Evolutionary conservation across 345 rosid species (phyloP), one percentile per base, ranked within the genome.

Genomic region (Psidium friedrichsthalianum): DNA sequence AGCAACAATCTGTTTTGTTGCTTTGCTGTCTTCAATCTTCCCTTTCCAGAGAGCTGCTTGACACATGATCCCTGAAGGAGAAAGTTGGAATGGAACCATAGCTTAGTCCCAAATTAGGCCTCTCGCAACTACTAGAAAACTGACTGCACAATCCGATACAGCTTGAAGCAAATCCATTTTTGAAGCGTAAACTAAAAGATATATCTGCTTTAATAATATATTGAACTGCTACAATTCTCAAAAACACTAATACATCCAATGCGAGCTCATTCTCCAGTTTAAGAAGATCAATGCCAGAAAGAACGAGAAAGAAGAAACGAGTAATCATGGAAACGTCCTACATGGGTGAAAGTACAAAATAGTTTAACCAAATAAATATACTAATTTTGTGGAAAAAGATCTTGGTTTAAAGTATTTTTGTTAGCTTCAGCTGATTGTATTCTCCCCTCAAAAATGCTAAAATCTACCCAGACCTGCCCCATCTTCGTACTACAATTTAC

Each of bases 1-100:
- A 29, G 99, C 91, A 88, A 97, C 98, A 87, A 95, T 93, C 92
- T 96, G 99, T 90, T 96, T 97, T 25, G 98, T 94, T 36, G 99
- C 96, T 91, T 90, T 94, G 87, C 87, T 92, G 89, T 96, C 99
- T 84, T 94, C 91, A 89, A 94, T 89, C 94, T 93, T 97, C 85
- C 98, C 89, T 89, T 91, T 51, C 92, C 87, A 25, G 96, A 88
- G 53, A 97, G 93, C 92, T 95, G 96, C 90, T 90, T 95, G 82
- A 95, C 92, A 89, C 99, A 97, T 89, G 99, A 94, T 88, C 99
- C 99, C 99, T 97, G 92, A 86, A 78, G 40, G 89, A 85, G 27
- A 85, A 16, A 61, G 84, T 49, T 24, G 29, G 12, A 84, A 27
- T 24, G 51, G 76, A 69, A 69, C 47, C 47, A 83, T 53, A 55